A percentile compares a stretch with the other conserved stretches of the same genome.
These are phyloP conservation scores for Lactifluus piperatus DNA, from an alignment of 768 basidiomycete genomes.

Conservation along the genomic window DNA sequence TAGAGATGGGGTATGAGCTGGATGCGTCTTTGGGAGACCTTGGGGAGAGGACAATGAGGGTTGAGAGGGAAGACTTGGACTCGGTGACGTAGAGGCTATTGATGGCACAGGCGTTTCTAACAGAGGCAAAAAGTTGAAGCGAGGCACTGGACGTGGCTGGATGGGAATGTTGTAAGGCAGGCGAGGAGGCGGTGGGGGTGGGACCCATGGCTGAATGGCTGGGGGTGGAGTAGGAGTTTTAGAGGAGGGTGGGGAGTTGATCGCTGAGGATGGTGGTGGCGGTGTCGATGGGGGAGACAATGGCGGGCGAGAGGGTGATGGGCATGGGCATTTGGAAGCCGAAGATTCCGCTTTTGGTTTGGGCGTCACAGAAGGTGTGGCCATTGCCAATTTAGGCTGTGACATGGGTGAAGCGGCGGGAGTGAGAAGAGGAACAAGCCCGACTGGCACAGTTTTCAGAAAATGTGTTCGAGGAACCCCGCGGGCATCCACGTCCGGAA, in stretches of 20 bases:
- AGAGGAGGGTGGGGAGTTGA: not conserved
- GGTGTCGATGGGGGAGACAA: slow-evolving; percentile 15
- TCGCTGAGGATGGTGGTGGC: not conserved
- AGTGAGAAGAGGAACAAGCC: slow-evolving; percentile 16
- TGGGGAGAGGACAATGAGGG: not conserved
- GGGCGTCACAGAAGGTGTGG: not conserved
- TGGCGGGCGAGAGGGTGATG: not conserved
- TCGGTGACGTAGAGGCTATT: not conserved
- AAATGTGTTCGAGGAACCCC: slow-evolving; percentile 16
- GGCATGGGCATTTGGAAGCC: not conserved
- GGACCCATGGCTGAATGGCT: slow-evolving; percentile 2
- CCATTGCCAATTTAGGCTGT: not conserved
- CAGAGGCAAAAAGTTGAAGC: slow-evolving; percentile 18
- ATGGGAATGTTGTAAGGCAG: slow-evolving; percentile 15
- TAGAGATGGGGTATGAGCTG: not conserved
- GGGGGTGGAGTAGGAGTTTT: not conserved
- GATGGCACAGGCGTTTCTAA: slow-evolving; percentile 6
- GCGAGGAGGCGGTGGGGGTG: slow-evolving; percentile 13
- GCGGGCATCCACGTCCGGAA: slow-evolving; percentile 6
- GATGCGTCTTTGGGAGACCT: not conserved
- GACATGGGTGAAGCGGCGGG: not conserved
- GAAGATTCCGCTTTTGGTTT: not conserved
- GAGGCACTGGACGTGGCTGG: slow-evolving; percentile 9
- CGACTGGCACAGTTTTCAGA: slow-evolving; percentile 16
- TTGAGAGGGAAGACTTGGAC: not conserved